Evolutionary conservation across 2,329 filamentous ascomycete genomes (phyloP).

Genomic region (Thelonectria rubi): DNA sequence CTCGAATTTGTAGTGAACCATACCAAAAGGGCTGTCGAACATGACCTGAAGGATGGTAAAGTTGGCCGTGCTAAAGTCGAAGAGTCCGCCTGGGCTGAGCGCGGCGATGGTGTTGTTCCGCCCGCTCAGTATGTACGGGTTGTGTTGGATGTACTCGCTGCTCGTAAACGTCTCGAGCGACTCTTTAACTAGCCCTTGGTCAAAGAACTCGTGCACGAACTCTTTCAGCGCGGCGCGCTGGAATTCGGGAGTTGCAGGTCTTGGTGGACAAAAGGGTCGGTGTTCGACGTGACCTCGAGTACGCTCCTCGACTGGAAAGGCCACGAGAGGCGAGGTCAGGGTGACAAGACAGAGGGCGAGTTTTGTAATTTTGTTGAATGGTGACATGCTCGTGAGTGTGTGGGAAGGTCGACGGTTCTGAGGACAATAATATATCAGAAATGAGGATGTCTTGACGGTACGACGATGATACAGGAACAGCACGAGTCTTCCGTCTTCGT

Average conservation of each 20-base stretch:
- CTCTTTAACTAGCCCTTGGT: neutral
- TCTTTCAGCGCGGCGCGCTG: neutral
- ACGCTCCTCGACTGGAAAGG: neutral
- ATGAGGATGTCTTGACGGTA: too few relatives aligned
- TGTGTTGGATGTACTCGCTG: slow-evolving; percentile 1
- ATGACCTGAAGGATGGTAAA: neutral
- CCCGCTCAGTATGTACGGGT: neutral
- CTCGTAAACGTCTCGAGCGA: neutral
- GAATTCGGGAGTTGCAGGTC: neutral
- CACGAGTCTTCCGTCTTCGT: too few relatives aligned
- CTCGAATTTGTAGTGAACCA: neutral
- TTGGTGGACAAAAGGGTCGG: neutral
- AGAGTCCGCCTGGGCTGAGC: neutral
- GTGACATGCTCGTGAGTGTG: neutral
- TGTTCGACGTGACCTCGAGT: neutral
- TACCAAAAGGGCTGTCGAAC: neutral
- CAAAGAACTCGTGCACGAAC: neutral
- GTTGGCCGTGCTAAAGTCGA: neutral
- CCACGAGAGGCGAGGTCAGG: neutral
- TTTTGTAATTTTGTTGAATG: neutral
- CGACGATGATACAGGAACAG: too few relatives aligned
- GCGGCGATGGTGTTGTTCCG: neutral
- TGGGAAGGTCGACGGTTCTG: too few relatives aligned
- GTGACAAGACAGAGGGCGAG: neutral
- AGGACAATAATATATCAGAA: too few relatives aligned